Evolutionary conservation across 2,329 filamentous ascomycete species (phyloP), one percentile per base, ranked within the genome.

Genomic region (Keithomyces neogunnii): DNA sequence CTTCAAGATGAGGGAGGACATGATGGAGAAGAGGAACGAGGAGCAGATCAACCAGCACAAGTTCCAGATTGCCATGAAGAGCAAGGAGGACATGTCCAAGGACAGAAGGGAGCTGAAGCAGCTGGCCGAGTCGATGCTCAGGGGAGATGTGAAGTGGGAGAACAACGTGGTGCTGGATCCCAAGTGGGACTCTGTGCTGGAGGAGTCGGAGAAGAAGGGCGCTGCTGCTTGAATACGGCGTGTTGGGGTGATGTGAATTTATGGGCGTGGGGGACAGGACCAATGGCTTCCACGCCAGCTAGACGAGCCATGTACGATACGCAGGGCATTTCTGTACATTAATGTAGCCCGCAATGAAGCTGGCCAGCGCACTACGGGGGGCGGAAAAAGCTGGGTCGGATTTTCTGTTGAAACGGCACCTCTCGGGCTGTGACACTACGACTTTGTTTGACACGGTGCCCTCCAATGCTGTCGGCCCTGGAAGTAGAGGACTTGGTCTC

Each of bases 401-500:
- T 54, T 49, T 46, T 56, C 52, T 53, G 55, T 55, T 48, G 46
- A 50, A 10, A 32, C 5, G 19, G 19, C 3, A 13, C 40, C 19
- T 19, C 19, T 19, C 19, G 19, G 19, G 19, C 5, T 26, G 13
- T 7, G 19, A 19, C 1, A 6, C 13, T 13, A 19, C n/a, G 7
- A 26, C 4, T 13, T 4, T 44, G 4, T 7, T 44, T 19, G 30
- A n/a, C 35, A 10, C 28, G 26, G 5, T 38, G 31, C 7, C 29
- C 49, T 50, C 80, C 80, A 85, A 59, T 75, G 67, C 38, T 75
- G 69, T 5, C 73, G 65, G 53, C 76, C 73, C 61, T 91, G 88
- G 59, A 86, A 90, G 54, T 79, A 80, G 52, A 89, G 65, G 7
- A 80, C 84, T 60, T 92, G 83, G 58, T 90, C 77, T 3, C 88